Evolutionary conservation across 306 rosid species (phyloP).

Genomic region (Vicia sativa): DNA sequence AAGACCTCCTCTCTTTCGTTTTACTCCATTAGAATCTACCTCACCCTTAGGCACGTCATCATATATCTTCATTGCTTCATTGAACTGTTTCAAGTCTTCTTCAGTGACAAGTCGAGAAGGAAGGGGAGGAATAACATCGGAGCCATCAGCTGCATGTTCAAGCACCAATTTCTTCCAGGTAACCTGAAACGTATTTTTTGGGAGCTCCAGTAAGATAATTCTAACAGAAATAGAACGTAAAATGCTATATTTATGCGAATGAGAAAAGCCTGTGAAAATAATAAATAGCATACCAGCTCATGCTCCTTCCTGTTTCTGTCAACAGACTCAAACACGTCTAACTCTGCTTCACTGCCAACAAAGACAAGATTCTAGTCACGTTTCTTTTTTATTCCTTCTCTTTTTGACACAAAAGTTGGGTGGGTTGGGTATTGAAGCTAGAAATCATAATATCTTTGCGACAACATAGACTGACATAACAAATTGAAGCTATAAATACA

Average conservation of each 20-base stretch:
- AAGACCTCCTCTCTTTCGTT: conserved; percentile 67
- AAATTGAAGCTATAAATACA: conserved; percentile 20
- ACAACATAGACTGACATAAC: conserved; percentile 8
- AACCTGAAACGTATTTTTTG: conserved; percentile 56
- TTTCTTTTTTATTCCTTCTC: conserved; percentile 1
- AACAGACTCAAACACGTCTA: conserved; percentile 90
- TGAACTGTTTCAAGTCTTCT: conserved; percentile 81
- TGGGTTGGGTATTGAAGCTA: conserved; percentile 3
- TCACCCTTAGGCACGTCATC: conserved; percentile 73
- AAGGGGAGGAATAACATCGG: conserved; percentile 56
- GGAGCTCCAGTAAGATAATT: conserved; percentile 19
- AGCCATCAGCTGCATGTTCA: conserved; percentile 53
- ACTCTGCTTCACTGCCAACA: conserved; percentile 83
- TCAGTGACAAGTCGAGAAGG: conserved; percentile 96
- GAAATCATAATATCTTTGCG: neutral
- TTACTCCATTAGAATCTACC: conserved; percentile 63
- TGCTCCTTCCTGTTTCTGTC: conserved; percentile 77
- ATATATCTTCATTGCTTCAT: conserved; percentile 82
- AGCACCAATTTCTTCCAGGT: conserved; percentile 69
- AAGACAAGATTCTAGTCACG: conserved; percentile 33
- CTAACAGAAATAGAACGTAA: conserved; percentile 16
- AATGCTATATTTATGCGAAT: conserved; percentile 23
- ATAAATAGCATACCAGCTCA: conserved; percentile 66
- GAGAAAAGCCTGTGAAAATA: conserved; percentile 29
- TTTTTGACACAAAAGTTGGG: conserved; percentile 11